A percentile compares a stretch with the other conserved stretches of the same genome.
Evolutionary conservation across 495 filamentous ascomycete species (phyloP).

Genomic region (Annulohypoxylon maeteangense): DNA sequence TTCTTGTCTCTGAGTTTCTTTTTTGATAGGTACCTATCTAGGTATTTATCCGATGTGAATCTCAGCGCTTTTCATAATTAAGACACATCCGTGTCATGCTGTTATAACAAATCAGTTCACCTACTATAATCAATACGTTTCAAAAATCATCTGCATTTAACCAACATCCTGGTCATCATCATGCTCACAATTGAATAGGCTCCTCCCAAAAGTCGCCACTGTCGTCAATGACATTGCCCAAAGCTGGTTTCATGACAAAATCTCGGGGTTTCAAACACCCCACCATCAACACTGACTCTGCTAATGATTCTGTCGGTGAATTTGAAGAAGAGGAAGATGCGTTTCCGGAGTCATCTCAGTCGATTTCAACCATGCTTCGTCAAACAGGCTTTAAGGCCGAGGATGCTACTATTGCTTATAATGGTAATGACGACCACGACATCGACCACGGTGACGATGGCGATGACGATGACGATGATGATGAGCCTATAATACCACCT

Average conservation of each 20-base stretch:
- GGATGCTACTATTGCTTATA: conserved; percentile 21
- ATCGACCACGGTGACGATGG: conserved; percentile 36
- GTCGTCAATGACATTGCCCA: conserved; percentile 9
- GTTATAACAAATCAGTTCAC: not conserved
- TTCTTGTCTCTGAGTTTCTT: not conserved
- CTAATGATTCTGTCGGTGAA: conserved; percentile 29
- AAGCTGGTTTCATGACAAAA: conserved; percentile 39
- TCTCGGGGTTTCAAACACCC: not conserved
- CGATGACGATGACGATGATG: conserved; percentile 47
- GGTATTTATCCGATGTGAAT: not conserved
- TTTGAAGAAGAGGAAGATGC: conserved; percentile 28
- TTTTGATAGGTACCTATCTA: not conserved
- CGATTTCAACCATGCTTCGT: conserved; percentile 39
- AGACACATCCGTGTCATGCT: not conserved
- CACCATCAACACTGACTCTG: conserved; percentile 20
- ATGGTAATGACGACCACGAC: conserved; percentile 31
- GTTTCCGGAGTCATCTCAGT: conserved; percentile 36
- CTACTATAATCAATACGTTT: not conserved
- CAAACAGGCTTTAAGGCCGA: conserved; percentile 32
- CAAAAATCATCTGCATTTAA: too few species aligned
- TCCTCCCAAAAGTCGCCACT: not conserved
- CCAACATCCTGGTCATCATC: too few species aligned
- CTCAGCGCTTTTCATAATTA: not conserved
- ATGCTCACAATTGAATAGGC: conserved; percentile 21
- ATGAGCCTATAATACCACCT: conserved; percentile 39